These are phyloP conservation scores for Nakaseomyces sp. DNA, from an alignment of 1,139 yeast genomes.

Conservation along the genomic window DNA sequence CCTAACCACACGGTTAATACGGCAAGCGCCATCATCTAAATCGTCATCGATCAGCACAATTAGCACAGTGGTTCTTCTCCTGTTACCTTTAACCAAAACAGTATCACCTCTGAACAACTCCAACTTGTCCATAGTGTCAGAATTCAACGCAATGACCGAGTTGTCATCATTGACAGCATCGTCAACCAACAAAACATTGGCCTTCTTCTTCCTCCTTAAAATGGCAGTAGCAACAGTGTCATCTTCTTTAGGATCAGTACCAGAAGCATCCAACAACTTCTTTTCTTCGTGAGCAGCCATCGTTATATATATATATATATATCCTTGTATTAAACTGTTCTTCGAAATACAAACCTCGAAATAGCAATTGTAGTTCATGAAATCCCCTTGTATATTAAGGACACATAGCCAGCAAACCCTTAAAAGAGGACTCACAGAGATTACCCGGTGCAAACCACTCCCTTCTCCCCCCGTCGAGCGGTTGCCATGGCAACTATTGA, in stretches of 20 bases:
- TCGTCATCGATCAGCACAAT: slow-evolving; percentile 95
- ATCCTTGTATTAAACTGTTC: too few species aligned
- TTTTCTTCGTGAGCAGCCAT: slow-evolving; percentile 27
- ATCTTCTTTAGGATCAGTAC: slow-evolving; percentile 45
- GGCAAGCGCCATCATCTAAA: slow-evolving; percentile 89
- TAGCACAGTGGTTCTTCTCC: slow-evolving; percentile 93
- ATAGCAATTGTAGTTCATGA: too few species aligned
- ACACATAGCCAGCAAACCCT: too few species aligned
- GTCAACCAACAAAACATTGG: slow-evolving; percentile 79
- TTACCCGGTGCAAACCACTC: too few species aligned
- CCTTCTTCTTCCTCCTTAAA: slow-evolving; percentile 95
- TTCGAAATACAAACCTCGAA: too few species aligned
- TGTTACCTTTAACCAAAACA: slow-evolving; percentile 92
- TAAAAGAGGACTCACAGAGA: too few species aligned
- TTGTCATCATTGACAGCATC: slow-evolving; percentile 97
- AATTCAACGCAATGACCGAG: slow-evolving; percentile 88
- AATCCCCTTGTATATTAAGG: too few species aligned
- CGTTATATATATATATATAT: too few species aligned
- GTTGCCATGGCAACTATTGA: too few species aligned
- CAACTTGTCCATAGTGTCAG: slow-evolving; percentile 87
- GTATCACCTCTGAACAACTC: slow-evolving; percentile 97
- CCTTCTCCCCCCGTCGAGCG: too few species aligned
- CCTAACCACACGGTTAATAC: slow-evolving; percentile 92
- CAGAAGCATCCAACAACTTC: slow-evolving; percentile 46
- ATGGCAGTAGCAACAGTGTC: slow-evolving; percentile 96